Conservation (phyloP, 1,139 yeast species). For the Suhomyces maxii region DNA sequence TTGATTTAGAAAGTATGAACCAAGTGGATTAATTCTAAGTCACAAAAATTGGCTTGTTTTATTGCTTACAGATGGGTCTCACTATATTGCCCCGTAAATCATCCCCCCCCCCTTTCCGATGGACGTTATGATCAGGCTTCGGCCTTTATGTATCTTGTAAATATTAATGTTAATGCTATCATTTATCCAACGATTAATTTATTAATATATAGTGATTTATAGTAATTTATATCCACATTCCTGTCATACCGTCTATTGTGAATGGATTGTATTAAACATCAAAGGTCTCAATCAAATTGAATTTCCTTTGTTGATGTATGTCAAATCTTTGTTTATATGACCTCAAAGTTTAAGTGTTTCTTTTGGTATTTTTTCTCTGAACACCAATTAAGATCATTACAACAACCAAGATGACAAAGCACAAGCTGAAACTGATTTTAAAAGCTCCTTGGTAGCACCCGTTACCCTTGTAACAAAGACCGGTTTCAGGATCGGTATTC, state of each 20-base stretch:
- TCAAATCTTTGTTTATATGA: too few species aligned
- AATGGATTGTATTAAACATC: too few species aligned
- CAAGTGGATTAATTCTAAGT: constrained; percentile 37
- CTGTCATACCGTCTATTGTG: too few species aligned
- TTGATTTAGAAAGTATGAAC: constrained; percentile 54
- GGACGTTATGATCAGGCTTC: not conserved
- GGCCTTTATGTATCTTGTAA: not conserved
- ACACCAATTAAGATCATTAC: constrained; percentile 26
- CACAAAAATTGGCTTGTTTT: not conserved
- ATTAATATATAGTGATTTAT: too few species aligned
- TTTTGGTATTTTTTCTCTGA: constrained; percentile 20
- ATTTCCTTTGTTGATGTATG: too few species aligned
- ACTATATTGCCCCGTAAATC: too few species aligned
- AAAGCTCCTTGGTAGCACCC: constrained; percentile 40
- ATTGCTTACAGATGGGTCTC: not conserved
- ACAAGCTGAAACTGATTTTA: constrained; percentile 28
- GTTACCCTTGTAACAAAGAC: constrained; percentile 37
- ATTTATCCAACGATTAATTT: too few species aligned
- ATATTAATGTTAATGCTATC: not conserved
- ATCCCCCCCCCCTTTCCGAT: too few species aligned
- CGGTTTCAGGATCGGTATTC: constrained; percentile 32
- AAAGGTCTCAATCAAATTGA: too few species aligned
- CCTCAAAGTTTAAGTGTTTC: too few species aligned
- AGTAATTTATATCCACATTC: too few species aligned
- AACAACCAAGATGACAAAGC: constrained; percentile 24